Base-by-base conservation (phyloP, 768 basidiomycete genomes). In the Rhizopogon vinicolor region DNA sequence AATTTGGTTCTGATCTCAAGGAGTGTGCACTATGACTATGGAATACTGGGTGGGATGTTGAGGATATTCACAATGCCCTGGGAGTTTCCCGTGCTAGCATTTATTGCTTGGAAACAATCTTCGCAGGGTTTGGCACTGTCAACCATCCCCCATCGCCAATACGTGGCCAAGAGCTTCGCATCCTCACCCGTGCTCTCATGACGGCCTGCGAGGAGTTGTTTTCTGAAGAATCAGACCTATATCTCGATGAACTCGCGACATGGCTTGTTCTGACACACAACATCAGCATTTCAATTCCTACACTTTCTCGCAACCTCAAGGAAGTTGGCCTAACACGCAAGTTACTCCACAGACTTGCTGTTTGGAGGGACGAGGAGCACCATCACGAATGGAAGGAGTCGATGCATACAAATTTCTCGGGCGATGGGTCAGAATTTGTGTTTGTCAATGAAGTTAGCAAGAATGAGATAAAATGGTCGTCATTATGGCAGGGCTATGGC, bases 1-100 rank as follows among this genome's bases (percentile, higher is more conserved):
- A 54, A 28, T 68, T 71, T 49, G 64, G 67, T 42, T 13, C 53
- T 28, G 64, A 72, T 42, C 39, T 70, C 48, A 68, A 72, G 52
- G 64, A 68, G 31, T 59, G 61, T 18, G 60, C 60, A 12, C 55
- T 71, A 14, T 12, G 44, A 4, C 61, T 69, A 5, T 65, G 61
- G 57, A 53, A 64, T 22, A 37, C 51, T 42, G 63, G 67, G 1
- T 69, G 63, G 61, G 46, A 19, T 3, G n/a, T 52, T 1, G 49
- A 58, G 0, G 54, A 63, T 2, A 68, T 68, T 16, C 40, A 33
- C 5, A 54, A 63, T 7, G 55, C 57, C 10, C 55, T 72, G 2
- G 41, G 58, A 10, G 58, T 72, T 31, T 72, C 69, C 16, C 22
- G 48, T 1, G 55, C 58, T 14, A 70, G 64, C 49, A 40, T 70